Percentiles rank a stretch among this genome's conserved stretches.
Conservation (phyloP, 2,329 filamentous ascomycete species). For the Mollisiaceae sp. region DNA sequence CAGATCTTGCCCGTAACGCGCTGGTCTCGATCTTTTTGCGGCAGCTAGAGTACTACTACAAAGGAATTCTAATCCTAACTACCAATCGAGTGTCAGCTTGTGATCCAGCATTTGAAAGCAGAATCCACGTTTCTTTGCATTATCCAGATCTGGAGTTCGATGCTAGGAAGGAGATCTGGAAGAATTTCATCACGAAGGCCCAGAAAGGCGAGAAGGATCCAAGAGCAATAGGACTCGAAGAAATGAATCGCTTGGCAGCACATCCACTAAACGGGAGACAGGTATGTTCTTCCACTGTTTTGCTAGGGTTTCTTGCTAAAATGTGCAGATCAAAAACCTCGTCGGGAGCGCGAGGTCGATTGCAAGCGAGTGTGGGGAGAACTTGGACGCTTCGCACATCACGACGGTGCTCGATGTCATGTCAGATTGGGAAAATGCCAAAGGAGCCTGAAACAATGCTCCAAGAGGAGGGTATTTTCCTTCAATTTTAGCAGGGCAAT, state of each 20-base stretch:
- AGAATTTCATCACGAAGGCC: not conserved
- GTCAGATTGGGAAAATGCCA: conserved; percentile 1
- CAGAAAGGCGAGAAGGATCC: not conserved
- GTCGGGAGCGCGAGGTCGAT: conserved; percentile 1
- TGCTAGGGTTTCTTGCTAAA: not conserved
- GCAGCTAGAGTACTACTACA: not conserved
- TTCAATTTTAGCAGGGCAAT: not conserved
- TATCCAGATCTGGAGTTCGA: conserved; percentile 2
- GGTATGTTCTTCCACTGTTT: not conserved
- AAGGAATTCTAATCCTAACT: not conserved
- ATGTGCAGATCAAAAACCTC: not conserved
- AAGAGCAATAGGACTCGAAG: not conserved
- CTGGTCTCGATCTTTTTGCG: not conserved
- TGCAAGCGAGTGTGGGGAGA: not conserved
- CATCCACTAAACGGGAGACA: conserved; percentile 1
- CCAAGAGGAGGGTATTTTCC: not conserved
- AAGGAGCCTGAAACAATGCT: not conserved
- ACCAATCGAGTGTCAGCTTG: not conserved
- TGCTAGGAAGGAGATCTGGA: not conserved
- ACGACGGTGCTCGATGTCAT: conserved; percentile 1
- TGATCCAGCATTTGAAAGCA: not conserved
- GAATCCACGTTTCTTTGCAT: conserved; percentile 2
- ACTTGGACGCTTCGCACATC: conserved; percentile 3
- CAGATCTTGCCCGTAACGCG: not conserved
- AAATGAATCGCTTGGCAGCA: not conserved